Evolutionary conservation across 2,329 filamentous ascomycete species (phyloP), one percentile per base, ranked within the genome.

Genomic region (Exophiala oligosperma): DNA sequence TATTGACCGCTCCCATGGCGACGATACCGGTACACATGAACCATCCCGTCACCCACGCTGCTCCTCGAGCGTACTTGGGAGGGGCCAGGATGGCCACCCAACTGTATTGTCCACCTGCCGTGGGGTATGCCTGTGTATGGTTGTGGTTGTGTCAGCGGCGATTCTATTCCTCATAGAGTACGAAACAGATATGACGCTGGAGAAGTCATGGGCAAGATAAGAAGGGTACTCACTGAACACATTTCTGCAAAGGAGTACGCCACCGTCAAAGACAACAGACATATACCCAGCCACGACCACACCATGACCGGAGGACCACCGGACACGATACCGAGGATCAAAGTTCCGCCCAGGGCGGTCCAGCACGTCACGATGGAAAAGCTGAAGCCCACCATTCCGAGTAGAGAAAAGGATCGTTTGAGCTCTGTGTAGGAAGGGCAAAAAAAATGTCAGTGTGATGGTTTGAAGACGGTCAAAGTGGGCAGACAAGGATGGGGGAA

Each of bases 161-260:
- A 9, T 4, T 17, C 17, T 17, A 28, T 28, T 28, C 26, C 26
- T 28, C 26, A 28, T 28, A 7, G 26, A 4, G 26, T 28, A 28
- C 7, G 26, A 7, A 28, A 28, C 4, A 28, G 7, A 7, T 7
- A 28, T 7, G 26, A 28, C 4, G 26, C 26, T 28, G 26, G 26
- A 28, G 7, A 28, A 28, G 26, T 28, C 4, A 28, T 4, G 7
- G 7, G 4, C 26, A 28, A 28, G 4, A 28, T 28, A 28, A 7
- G 26, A 35, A 11, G 32, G 11, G 6, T 9, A 35, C 32, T 35
- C 11, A 35, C 32, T 11, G 57, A 57, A 78, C 80, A 29, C 76
- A 81, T 84, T 65, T 85, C 82, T 21, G 82, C 82, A 77, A 85
- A 82, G 1, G 80, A 80, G 58, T 83, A 81, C 9, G 81, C 82